Evolutionary conservation across 768 basidiomycete genomes (phyloP).

Genomic region (Lactarius sp.): DNA sequence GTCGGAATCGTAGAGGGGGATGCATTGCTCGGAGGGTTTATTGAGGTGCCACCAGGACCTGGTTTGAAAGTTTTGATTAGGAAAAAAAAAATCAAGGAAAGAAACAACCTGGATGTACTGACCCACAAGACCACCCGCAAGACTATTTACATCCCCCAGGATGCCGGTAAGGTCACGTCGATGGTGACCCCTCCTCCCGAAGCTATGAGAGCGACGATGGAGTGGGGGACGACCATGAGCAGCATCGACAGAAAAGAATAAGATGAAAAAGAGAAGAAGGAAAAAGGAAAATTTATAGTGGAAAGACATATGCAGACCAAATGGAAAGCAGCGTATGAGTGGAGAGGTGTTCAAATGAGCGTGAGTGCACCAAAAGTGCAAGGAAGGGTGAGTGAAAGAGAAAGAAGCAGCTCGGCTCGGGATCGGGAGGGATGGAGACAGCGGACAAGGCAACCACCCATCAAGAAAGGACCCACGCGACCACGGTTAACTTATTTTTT

Average conservation of each 20-base stretch:
- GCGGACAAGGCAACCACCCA: neutral
- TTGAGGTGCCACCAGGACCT: neutral
- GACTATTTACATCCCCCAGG: neutral
- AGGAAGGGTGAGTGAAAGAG: neutral
- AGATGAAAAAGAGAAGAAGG: slow-evolving; percentile 10
- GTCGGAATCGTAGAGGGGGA: neutral
- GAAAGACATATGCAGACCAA: neutral
- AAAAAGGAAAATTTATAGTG: neutral
- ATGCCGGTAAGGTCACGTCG: neutral
- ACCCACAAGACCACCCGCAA: neutral
- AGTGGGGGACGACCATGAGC: neutral
- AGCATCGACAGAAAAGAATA: slow-evolving; percentile 4
- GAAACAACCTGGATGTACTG: neutral
- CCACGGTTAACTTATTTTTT: too few relatives aligned
- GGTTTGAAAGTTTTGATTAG: neutral
- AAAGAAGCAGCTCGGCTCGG: neutral
- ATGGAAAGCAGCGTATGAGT: neutral
- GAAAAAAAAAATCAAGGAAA: neutral
- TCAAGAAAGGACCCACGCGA: too few relatives aligned
- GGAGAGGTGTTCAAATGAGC: slow-evolving; percentile 11
- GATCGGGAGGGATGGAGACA: neutral
- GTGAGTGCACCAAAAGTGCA: slow-evolving; percentile 19
- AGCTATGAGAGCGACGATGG: slow-evolving; percentile 9
- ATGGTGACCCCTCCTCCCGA: neutral
- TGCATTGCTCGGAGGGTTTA: neutral